phyloP scores from a whole-genome alignment of 2,329 filamentous ascomycete genomes.

The Cytospora leucostoma region DNA sequence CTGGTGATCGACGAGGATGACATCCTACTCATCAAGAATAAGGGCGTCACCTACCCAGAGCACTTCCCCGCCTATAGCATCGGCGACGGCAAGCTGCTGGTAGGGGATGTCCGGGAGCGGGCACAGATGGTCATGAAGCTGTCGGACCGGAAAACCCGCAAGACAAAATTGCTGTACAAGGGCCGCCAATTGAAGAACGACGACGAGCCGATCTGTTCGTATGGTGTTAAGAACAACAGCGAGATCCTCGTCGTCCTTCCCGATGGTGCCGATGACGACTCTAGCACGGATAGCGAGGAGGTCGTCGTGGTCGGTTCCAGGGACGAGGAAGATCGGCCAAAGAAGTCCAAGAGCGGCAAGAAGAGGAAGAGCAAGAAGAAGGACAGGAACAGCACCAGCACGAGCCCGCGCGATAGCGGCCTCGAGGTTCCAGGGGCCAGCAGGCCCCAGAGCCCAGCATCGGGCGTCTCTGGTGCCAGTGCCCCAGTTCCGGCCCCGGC shows the following conservation, averaged over 20 bases:
- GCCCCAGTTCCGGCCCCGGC: constrained; percentile 28
- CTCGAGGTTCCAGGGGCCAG: constrained; percentile 40
- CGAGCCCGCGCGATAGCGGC: constrained; percentile 48
- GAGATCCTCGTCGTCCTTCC: constrained; percentile 62
- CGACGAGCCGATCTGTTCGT: constrained; percentile 55
- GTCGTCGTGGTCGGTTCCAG: constrained; percentile 47
- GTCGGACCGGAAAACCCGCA: constrained; percentile 50
- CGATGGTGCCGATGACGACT: constrained; percentile 49
- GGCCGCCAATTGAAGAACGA: constrained; percentile 70
- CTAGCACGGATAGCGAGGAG: constrained; percentile 42
- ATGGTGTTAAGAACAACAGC: constrained; percentile 62
- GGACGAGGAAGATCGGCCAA: constrained; percentile 47
- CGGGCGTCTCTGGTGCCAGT: constrained; percentile 33
- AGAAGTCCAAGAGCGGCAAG: constrained; percentile 43
- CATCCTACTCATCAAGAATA: constrained; percentile 69
- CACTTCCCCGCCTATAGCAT: constrained; percentile 77
- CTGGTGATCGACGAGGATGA: constrained; percentile 60
- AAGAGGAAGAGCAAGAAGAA: constrained; percentile 45
- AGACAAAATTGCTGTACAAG: constrained; percentile 73
- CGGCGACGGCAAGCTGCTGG: constrained; percentile 68
- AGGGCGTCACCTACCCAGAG: constrained; percentile 64
- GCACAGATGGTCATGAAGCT: constrained; percentile 67
- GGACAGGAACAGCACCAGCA: constrained; percentile 45
- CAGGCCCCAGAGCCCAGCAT: constrained; percentile 42
- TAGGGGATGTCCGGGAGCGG: constrained; percentile 68